phyloP scores from a whole-genome alignment of 139 green algal genomes.

The Dunaliella sp. region DNA sequence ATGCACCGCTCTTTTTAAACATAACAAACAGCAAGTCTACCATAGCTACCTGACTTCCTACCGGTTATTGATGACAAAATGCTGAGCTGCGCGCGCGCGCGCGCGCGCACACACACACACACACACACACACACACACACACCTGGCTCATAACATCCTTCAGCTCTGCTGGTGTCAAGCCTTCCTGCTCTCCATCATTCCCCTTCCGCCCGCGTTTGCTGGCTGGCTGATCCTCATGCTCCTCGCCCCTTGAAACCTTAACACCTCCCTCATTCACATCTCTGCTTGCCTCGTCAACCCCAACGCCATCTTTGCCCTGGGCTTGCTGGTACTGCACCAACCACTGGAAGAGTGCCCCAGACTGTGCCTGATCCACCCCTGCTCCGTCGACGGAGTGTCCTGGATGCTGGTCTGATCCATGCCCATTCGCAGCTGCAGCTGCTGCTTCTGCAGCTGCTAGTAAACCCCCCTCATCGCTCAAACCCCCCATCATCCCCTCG shows the following conservation, averaged over 20 bases:
- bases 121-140: background rate
- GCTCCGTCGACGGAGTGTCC: background rate
- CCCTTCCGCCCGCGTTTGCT: background rate
- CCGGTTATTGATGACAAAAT: too few species aligned
- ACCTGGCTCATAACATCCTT: background rate
- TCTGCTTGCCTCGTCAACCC: background rate
- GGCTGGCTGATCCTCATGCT: background rate
- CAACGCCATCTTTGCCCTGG: background rate
- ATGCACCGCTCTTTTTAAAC: too few species aligned
- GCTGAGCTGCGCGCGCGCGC: too few species aligned
- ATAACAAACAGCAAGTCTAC: too few species aligned
- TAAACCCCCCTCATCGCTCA: background rate
- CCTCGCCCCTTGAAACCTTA: background rate
- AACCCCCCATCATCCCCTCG: background rate
- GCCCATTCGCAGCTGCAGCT: background rate
- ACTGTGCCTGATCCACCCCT: conserved; percentile 4
- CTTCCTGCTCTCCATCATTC: background rate
- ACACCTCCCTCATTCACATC: background rate
- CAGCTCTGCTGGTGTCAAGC: background rate
- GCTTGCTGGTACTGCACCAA: background rate
- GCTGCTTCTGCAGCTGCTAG: background rate
- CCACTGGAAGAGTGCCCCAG: conserved; percentile 14
- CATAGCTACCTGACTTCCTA: too few species aligned
- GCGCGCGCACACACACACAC: too few species aligned
- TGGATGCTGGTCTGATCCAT: background rate